phyloP scores from a whole-genome alignment of 164 flowering plant species.

The Tetrastigma voinierianum region DNA sequence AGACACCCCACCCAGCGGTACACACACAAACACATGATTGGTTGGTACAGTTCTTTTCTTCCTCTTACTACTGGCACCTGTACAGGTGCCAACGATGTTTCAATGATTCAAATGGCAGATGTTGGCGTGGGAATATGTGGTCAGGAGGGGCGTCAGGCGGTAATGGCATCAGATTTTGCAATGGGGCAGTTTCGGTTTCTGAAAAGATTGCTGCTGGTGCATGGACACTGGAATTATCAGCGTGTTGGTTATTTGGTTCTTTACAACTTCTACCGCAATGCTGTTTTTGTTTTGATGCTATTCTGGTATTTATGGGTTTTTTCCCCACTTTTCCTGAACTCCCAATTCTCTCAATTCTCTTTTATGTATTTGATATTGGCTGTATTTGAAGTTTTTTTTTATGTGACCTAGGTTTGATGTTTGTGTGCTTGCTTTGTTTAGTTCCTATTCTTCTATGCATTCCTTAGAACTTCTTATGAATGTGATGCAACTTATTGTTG shows the following conservation, averaged over 20 bases:
- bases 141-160: constrained; percentile 97
- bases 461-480: too few relatives aligned
- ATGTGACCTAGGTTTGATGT: too few relatives aligned
- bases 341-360: background rate
- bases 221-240: constrained; percentile 96
- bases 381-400: background rate
- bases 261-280: constrained; percentile 93
- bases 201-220: constrained; percentile 81
- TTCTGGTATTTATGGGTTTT: constrained; percentile 60
- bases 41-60: background rate
- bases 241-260: constrained; percentile 81
- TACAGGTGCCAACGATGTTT: constrained; percentile 94
- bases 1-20: too few relatives aligned
- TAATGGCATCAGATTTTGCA: constrained; percentile 97
- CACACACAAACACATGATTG: background rate
- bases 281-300: constrained; percentile 89
- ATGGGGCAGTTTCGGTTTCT: constrained; percentile 93
- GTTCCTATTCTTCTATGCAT: too few relatives aligned
- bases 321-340: background rate
- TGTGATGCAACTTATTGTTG: too few relatives aligned
- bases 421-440: too few relatives aligned
- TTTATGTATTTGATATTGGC: background rate
- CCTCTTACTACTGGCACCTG: constrained; percentile 7
- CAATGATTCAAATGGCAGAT: constrained; percentile 99
- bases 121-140: constrained; percentile 96